phyloP scores from a whole-genome alignment of 2,329 filamentous ascomycete species.

The Ceratocystis destructans region DNA sequence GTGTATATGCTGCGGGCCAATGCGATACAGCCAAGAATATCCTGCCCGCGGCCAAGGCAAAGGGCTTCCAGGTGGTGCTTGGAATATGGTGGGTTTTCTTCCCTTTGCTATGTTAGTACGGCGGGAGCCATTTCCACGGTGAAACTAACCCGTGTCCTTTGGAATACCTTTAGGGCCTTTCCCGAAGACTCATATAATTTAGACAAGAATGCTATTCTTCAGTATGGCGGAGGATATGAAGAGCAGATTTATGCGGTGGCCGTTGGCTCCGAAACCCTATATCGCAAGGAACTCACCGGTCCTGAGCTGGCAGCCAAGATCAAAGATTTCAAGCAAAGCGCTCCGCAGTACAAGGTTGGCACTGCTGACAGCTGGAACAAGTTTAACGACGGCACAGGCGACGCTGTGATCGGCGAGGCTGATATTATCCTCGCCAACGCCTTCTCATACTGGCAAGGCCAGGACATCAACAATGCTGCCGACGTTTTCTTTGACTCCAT shows the following conservation, averaged over 20 bases:
- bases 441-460: slow-evolving; percentile 61
- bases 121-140: background rate
- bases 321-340: slow-evolving; percentile 41
- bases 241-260: slow-evolving; percentile 54
- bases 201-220: slow-evolving; percentile 41
- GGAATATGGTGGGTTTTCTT: slow-evolving; percentile 46
- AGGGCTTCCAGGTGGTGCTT: slow-evolving; percentile 53
- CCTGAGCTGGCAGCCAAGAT: slow-evolving; percentile 47
- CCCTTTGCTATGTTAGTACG: background rate
- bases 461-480: slow-evolving; percentile 39
- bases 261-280: slow-evolving; percentile 56
- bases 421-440: slow-evolving; percentile 53
- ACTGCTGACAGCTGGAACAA: slow-evolving; percentile 65
- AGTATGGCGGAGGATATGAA: slow-evolving; percentile 35
- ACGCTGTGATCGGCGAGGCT: slow-evolving; percentile 45
- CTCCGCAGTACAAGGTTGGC: slow-evolving; percentile 45
- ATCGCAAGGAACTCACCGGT: slow-evolving; percentile 53
- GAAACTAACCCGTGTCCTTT: background rate
- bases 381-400: slow-evolving; percentile 52
- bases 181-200: slow-evolving; percentile 45
- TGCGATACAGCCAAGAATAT: slow-evolving; percentile 51
- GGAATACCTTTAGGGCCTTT: slow-evolving; percentile 38
- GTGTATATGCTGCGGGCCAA: slow-evolving; percentile 53
- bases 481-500: slow-evolving; percentile 55
- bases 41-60: slow-evolving; percentile 49